Conservation (phyloP, 2,329 filamentous ascomycete genomes). For the Ambrosiella cleistominuta region DNA sequence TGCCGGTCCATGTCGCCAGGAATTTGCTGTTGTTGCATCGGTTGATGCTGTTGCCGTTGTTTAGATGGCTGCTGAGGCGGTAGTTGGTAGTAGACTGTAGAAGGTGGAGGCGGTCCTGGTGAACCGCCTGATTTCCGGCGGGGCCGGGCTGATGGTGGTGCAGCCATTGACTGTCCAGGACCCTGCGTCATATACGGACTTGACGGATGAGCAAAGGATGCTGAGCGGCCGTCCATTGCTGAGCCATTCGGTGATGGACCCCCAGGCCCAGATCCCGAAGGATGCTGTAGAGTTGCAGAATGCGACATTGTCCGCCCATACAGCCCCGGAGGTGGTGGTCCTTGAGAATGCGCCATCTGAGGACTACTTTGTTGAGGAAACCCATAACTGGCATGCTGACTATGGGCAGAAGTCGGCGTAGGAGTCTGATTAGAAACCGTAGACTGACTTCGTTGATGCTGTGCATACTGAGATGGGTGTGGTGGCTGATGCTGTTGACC, state of each 20-base stretch:
- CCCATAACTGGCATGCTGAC: conserved; percentile 27
- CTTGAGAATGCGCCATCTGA: conserved; percentile 24
- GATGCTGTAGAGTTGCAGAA: conserved; percentile 18
- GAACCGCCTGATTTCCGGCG: neutral
- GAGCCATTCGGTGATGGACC: conserved; percentile 25
- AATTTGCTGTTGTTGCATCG: neutral
- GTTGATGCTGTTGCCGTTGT: conserved; percentile 3
- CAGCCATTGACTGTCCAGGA: conserved; percentile 1
- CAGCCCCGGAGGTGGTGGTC: conserved; percentile 18
- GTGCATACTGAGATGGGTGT: conserved; percentile 18
- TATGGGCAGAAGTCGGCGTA: conserved; percentile 45
- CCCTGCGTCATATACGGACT: conserved; percentile 4
- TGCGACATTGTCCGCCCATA: conserved; percentile 31
- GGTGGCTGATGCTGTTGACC: conserved; percentile 21
- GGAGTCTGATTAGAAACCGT: conserved; percentile 32
- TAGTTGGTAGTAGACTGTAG: neutral
- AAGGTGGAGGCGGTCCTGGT: conserved; percentile 1
- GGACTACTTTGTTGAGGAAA: conserved; percentile 37
- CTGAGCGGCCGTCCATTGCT: conserved; percentile 6
- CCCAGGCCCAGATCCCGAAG: conserved; percentile 21
- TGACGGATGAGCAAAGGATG: conserved; percentile 10
- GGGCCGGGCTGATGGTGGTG: conserved; percentile 1
- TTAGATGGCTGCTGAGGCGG: neutral
- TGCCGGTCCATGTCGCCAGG: neutral
- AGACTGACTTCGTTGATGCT: conserved; percentile 36